Evolutionary conservation across 2,329 filamentous ascomycete species (phyloP), one percentile per base, ranked within the genome.

Genomic region (Ambrosiella xylebori): DNA sequence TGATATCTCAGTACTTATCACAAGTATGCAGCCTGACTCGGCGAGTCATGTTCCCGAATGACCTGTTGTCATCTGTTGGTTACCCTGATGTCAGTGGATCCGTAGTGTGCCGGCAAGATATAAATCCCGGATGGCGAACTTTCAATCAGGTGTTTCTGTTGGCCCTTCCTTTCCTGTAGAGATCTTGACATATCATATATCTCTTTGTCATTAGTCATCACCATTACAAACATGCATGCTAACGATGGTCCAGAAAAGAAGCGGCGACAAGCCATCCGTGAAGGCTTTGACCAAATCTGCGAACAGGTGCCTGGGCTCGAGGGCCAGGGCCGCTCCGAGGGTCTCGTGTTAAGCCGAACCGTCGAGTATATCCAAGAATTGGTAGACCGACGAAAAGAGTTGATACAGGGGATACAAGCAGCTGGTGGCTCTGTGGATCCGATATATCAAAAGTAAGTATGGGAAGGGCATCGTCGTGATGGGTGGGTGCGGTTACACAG

Each of bases 251-350:
- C 59, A 74, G 71, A 75, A 65, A 68, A 74, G 63, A 73, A 76
- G 63, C 68, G 73, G 41, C 67, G 73, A 37, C 68, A 73, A 61
- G 86, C 85, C 12, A 95, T 95, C 63, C 79, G 89, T 52, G 82
- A 87, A 60, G 87, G 86, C 59, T 95, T 94, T 68, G 88, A 95
- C 68, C 79, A 82, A 39, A 77, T 95, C 35, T 86, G 86, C 13
- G 79, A 83, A 57, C 76, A 94, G 38, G 87, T 95, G 0, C 89
- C 89, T 0, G 88, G 86, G 0, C 76, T 94, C 57, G 79, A 87
- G 64, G 89, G 89, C 0, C 85, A 90, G 65, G 89, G 86, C 1
- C 81, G 88, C 51, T 93, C 87, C 62, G 89, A 95, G 68, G 87
- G 86, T 36, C 75, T 88, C 15, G 88, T 95, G n/a, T 74, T 95